A percentile compares a stretch with the other conserved stretches of the same genome.
phyloP scores from a whole-genome alignment of 2,329 filamentous ascomycete genomes.

The Colletotrichum sp. region DNA sequence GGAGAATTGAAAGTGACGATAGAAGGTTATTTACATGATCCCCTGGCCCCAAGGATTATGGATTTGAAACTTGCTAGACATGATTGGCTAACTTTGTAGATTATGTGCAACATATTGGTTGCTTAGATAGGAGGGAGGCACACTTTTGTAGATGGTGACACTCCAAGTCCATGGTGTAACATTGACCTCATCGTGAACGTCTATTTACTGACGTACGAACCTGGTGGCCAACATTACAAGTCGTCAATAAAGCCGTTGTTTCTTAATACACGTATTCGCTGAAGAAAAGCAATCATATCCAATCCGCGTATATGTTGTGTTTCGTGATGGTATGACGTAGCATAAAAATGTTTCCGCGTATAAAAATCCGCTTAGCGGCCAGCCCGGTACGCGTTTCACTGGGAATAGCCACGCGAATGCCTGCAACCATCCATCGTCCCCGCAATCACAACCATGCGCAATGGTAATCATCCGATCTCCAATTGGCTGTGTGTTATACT shows the following conservation, averaged over 20 bases:
- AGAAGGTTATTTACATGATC: neutral
- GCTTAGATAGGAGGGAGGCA: neutral
- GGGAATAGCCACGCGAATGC: neutral
- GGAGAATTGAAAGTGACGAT: neutral
- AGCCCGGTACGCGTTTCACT: neutral
- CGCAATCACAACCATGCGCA: neutral
- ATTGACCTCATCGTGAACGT: neutral
- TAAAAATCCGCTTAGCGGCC: neutral
- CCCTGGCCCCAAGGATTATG: neutral
- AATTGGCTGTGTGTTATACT: neutral
- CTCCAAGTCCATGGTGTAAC: neutral
- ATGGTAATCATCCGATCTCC: neutral
- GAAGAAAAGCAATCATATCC: neutral
- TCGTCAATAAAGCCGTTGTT: neutral
- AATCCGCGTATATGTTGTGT: neutral
- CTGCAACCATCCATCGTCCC: neutral
- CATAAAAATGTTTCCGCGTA: neutral
- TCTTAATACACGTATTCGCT: neutral
- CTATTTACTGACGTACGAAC: neutral
- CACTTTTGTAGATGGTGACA: neutral
- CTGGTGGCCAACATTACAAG: accelerated
- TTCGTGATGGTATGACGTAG: neutral
- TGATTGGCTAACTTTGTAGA: neutral
- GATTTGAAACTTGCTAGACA: neutral
- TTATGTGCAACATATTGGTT: neutral